These are phyloP conservation scores for Senna tora DNA, from an alignment of 306 rosid species.

Conservation along the genomic window DNA sequence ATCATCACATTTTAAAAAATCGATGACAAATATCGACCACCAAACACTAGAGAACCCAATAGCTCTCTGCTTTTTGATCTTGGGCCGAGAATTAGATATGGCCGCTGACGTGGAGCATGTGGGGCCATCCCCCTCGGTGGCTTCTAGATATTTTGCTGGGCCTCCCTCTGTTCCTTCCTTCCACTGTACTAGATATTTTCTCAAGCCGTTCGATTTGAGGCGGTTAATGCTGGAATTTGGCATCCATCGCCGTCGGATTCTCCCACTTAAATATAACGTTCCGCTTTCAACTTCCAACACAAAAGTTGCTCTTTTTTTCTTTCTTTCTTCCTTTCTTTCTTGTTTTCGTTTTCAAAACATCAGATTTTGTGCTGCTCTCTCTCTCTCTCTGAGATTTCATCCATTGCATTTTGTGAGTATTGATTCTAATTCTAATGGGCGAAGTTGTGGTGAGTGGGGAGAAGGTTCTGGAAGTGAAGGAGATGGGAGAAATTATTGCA, in stretches of 20 bases:
- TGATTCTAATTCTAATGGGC: constrained; percentile 47
- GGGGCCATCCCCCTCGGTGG: constrained; percentile 20
- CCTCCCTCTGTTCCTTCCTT: too few relatives aligned
- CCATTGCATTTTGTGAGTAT: too few relatives aligned
- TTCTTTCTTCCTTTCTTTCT: neutral
- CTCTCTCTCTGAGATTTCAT: too few relatives aligned
- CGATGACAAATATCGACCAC: constrained; percentile 51
- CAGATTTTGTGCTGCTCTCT: constrained; percentile 17
- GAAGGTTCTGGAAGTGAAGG: constrained; percentile 39
- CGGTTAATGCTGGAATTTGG: constrained; percentile 11
- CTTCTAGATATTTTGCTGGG: constrained; percentile 56
- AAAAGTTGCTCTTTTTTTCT: neutral
- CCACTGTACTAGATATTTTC: constrained; percentile 21
- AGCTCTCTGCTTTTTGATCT: constrained; percentile 40
- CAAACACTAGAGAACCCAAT: constrained; percentile 47
- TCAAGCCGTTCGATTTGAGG: constrained; percentile 42
- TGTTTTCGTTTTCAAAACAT: neutral
- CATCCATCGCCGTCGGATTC: constrained; percentile 50
- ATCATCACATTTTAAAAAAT: too few relatives aligned
- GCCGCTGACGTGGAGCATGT: constrained; percentile 58
- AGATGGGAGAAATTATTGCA: neutral
- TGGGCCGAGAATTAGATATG: constrained; percentile 43
- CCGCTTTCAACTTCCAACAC: neutral
- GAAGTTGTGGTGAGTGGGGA: constrained; percentile 58
- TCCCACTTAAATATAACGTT: constrained; percentile 9